Conservation (phyloP, 2,329 filamentous ascomycete genomes). For the Domatiomyces catenatus region DNA sequence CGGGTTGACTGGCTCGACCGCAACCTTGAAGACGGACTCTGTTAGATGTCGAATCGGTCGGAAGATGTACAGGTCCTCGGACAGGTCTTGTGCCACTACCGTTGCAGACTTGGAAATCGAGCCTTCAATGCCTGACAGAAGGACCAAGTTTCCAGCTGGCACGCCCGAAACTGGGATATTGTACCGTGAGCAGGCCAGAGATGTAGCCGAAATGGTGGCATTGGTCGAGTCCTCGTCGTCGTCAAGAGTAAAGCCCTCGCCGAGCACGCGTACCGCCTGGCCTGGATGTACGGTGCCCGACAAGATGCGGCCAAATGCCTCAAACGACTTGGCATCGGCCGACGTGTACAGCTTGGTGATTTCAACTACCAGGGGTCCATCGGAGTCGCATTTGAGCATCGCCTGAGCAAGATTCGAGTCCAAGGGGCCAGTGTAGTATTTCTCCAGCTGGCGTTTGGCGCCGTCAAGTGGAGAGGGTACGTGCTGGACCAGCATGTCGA, state of each 20-base stretch:
- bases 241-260: slow-evolving; percentile 88
- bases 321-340: slow-evolving; percentile 75
- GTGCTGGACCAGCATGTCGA: slow-evolving; percentile 87
- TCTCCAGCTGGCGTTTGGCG: slow-evolving; percentile 59
- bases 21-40: slow-evolving; percentile 93
- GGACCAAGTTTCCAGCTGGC: slow-evolving; percentile 81
- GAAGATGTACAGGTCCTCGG: slow-evolving; percentile 93
- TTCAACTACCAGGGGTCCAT: slow-evolving; percentile 82
- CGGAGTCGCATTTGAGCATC: slow-evolving; percentile 70
- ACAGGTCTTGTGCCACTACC: slow-evolving; percentile 61
- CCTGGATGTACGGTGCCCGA: slow-evolving; percentile 77
- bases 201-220: slow-evolving; percentile 70
- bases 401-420: slow-evolving; percentile 66
- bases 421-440: slow-evolving; percentile 80
- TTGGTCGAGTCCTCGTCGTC: slow-evolving; percentile 95
- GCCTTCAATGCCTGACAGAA: slow-evolving; percentile 89
- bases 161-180: slow-evolving; percentile 83
- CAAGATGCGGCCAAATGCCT: slow-evolving; percentile 79
- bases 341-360: slow-evolving; percentile 89
- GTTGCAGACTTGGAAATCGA: slow-evolving; percentile 97
- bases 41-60: slow-evolving; percentile 86
- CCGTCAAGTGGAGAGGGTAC: slow-evolving; percentile 74
- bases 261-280: slow-evolving; percentile 73
- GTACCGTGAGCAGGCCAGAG: slow-evolving; percentile 84
- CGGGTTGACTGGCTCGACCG: slow-evolving; percentile 94